Base-by-base conservation (phyloP, 257 asterid species). In the Perilla frutescens region DNA sequence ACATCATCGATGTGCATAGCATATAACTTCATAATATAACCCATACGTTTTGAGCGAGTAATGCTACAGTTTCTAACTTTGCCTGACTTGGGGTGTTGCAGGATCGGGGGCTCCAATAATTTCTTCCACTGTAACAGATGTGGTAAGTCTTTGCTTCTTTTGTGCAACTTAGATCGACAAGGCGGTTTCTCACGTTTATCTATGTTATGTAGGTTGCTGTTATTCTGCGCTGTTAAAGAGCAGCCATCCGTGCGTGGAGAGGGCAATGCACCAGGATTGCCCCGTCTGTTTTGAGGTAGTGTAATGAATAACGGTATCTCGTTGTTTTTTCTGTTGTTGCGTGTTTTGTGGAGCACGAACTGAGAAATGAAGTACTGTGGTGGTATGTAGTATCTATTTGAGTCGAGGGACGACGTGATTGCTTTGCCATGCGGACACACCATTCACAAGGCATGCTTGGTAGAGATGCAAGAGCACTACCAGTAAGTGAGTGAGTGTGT, bases 251-350 rank as follows among this genome's bases (percentile, higher is more conserved):
- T 91, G 97, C 40, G 82, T 92, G 44, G 97, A 92, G 86, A 87
- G 96, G 9, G 97, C 97, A 54, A 90, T 92, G 97, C 97, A 92
- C 74, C 97, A 92, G 61, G 97, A 90, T 74, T 92, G 96, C 69
- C 97, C 97, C 15, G 87, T 92, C 75, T 92, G 97, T 80, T 90
- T 87, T 72, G 97, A 92, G 96, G 97, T 91, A 74, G 13, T 20
- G 5, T 37, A 1, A 2, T 7, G 13, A 45, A 5, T 8, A 20
- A 10, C 36, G 31, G 15, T 29, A 0, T 32, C 31, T 14, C 44
- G 29, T 5, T 2, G 3, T 47, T 20, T 53, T 10, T 7, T 29
- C 8, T 14, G 1, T 55, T 8, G 12, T 10, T 26, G 13, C 64
- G 32, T 37, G 4, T 31, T 43, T 51, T 51, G 9, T 47, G 34